Evolutionary conservation across 1,284 basidiomycete genomes (phyloP).

Genomic region (Ganoderma multipileum): DNA sequence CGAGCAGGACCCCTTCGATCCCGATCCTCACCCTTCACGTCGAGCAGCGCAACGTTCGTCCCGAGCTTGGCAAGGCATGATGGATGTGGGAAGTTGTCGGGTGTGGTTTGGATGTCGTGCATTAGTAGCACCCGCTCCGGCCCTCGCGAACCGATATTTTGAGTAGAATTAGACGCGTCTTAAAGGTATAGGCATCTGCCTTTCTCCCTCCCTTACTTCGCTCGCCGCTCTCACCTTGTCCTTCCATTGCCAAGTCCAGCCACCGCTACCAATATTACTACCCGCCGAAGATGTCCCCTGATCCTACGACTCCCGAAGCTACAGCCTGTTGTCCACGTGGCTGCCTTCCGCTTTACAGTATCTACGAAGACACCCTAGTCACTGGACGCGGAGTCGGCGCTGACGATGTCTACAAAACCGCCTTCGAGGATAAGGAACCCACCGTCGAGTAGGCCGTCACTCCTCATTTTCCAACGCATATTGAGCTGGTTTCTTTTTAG

Average conservation of each 20-base stretch:
- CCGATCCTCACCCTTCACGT: no score
- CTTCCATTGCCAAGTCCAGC: background rate
- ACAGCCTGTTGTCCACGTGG: background rate
- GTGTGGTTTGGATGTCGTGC: no score
- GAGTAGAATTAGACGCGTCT: background rate
- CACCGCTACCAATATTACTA: background rate
- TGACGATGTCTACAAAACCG: background rate
- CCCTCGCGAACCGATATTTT: background rate
- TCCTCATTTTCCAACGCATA: background rate
- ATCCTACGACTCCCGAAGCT: background rate
- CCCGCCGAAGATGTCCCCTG: background rate
- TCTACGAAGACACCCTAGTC: background rate
- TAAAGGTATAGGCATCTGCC: background rate
- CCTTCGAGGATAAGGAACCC: background rate
- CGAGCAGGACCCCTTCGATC: no score
- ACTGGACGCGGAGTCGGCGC: background rate
- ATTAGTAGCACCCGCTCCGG: no score
- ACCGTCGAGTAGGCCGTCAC: background rate
- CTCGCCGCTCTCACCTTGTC: background rate
- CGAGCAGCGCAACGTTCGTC: no score
- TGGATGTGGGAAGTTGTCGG: no score
- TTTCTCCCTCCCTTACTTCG: background rate
- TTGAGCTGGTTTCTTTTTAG: background rate
- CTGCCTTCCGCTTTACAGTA: background rate
- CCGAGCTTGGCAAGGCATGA: no score